Evolutionary conservation across 2,329 filamentous ascomycete genomes (phyloP), one percentile per base, ranked within the genome.

Genomic region (Nannizziopsis arthrosporioides): DNA sequence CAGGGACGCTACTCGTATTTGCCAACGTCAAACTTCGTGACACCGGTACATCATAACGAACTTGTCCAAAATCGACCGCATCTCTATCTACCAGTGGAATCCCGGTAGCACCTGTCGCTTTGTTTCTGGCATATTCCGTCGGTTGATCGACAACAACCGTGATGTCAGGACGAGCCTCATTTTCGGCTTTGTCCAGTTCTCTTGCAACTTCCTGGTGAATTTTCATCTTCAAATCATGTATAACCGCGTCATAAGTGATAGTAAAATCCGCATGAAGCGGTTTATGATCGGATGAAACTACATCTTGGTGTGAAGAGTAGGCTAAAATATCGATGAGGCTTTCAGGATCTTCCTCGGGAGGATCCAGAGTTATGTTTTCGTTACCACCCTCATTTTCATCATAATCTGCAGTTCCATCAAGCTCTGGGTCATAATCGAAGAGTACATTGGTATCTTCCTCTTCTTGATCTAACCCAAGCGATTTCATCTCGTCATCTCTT

Each of bases 251-350:
- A 60, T 92, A 95, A 39, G 84, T 82, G 6, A 98, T 67, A 0
- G 78, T 82, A 60, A 96, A 96, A 0, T 89, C 71, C 0, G 88
- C 86, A 50, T 82, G 78, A 1, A 98, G 69, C 0, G 92, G 93
- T 63, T 98, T 98, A 66, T 98, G 92, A 58, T 98, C 92, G 0
- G 90, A 96, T 0, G 90, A 94, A 12, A 85, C 77, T 18, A 98
- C 82, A 14, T 84, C 77, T 63, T 96, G 92, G 59, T 96, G 86
- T 0, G 89, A 90, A 0, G 81, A 80, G 62, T 98, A 98, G 50
- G 84, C 73, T 46, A 79, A 71, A n/a, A 81, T 63, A 18, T 63
- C 59, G 22, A 81, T 70, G 40, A 71, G 67, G 49, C 79, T 75
- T 22, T 74, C 66, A 11, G 52, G 52, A 3, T 51, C 17, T 14